Evolutionary conservation across 2,329 filamentous ascomycete species (phyloP), one percentile per base, ranked within the genome.

Genomic region (Ascochyta lentis): DNA sequence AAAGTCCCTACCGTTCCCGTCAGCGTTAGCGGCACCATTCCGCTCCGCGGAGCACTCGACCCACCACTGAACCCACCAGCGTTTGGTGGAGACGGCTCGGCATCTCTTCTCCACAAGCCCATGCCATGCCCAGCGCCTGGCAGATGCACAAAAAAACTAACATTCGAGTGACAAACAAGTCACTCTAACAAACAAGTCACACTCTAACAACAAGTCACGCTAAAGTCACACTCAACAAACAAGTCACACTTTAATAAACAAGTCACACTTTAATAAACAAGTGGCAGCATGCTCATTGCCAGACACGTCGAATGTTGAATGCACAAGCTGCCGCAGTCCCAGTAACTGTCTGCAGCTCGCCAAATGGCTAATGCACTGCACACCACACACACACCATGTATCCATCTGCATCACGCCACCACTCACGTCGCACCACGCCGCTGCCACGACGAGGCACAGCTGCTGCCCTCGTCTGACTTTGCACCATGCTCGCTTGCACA

Each of bases 341-440:
- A 16, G 16, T 2, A 16, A 16, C 16, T 16, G 16, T 56, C 46
- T 61, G 56, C 58, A 56, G 55, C 48, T 13, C 42, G 53, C 48
- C 40, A 53, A 29, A 38, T 42, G 40, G 49, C 59, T 53, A 52
- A 57, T 53, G 50, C 51, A 52, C 35, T 56, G 51, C 55, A 48
- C 49, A 47, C 51, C 43, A 49, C 51, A 16, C 38, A 27, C 33
- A 29, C 27, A 31, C 29, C 29, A 29, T 29, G 27, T 29, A 29
- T 29, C 29, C 53, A 41, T 61, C 45, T 29, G 12, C 53, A 41
- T 61, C 45, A 49, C 47, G 45, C 44, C 56, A 49, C 55, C 47
- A 38, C 40, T 45, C 50, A 43, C 22, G 26, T 55, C 44, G 48
- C 49, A 58, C 49, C 3, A 49, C 47, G 40, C 50, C 41, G 48